Evolutionary conservation across 768 basidiomycete species (phyloP).

Genomic region (Hortiboletus campestris): DNA sequence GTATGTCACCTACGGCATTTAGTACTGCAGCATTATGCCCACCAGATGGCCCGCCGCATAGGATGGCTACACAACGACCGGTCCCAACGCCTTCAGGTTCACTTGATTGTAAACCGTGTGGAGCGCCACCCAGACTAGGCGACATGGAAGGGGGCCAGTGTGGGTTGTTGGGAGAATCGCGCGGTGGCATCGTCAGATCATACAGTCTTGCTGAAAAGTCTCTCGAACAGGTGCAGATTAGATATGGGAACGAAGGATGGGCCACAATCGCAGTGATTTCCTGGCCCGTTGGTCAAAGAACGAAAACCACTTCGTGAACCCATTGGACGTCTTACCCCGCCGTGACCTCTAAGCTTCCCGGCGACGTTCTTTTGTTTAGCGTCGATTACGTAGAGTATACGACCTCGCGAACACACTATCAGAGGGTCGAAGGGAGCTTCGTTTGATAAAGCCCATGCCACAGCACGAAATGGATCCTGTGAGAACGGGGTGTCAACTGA

Average conservation of each 20-base stretch:
- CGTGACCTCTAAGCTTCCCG: slow-evolving; percentile 64
- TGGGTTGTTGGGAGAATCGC: slow-evolving; percentile 46
- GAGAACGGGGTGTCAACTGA: slow-evolving; percentile 6
- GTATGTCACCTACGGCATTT: slow-evolving; percentile 47
- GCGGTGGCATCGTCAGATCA: slow-evolving; percentile 45
- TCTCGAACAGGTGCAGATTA: slow-evolving; percentile 70
- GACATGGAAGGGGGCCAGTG: slow-evolving; percentile 51
- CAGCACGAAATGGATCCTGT: slow-evolving; percentile 30
- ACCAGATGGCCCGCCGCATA: slow-evolving; percentile 70
- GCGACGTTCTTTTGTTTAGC: slow-evolving; percentile 38
- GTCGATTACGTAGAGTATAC: slow-evolving; percentile 57
- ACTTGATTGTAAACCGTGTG: slow-evolving; percentile 63
- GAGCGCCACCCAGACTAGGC: slow-evolving; percentile 60
- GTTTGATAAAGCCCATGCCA: slow-evolving; percentile 60
- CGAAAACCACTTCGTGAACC: neutral
- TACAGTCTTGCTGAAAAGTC: slow-evolving; percentile 73
- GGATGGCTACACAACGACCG: slow-evolving; percentile 58
- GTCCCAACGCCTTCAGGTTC: slow-evolving; percentile 60
- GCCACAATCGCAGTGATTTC: slow-evolving; percentile 67
- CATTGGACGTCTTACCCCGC: slow-evolving; percentile 52
- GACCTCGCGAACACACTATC: slow-evolving; percentile 52
- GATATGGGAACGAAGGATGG: slow-evolving; percentile 55
- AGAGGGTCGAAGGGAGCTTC: slow-evolving; percentile 52
- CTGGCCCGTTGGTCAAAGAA: slow-evolving; percentile 30
- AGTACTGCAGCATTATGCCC: slow-evolving; percentile 72